Base-by-base conservation (phyloP, 2,329 filamentous ascomycete genomes). In the Hypoxylon sp. region DNA sequence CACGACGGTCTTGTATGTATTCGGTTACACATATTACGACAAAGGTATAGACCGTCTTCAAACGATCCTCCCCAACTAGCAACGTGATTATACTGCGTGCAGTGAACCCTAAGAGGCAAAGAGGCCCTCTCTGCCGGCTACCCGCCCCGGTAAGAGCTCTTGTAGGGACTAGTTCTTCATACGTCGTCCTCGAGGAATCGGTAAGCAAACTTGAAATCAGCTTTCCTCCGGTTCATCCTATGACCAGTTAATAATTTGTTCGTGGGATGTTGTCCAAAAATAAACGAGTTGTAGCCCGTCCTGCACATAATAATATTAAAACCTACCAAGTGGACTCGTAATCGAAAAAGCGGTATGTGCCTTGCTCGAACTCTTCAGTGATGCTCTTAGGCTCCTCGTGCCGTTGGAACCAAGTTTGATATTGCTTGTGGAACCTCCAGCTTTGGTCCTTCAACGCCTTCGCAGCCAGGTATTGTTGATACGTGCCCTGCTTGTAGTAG, bases 381-480 rank as follows among this genome's bases (percentile, higher is more conserved):
- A 99, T 99, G 75, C 91, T 94, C 85, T 99, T 99, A 17, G 96
- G 96, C 83, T 99, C 96, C 78, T 99, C 96, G 74, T 99, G 96
- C 56, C 96, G 88, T 81, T 99, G 96, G 78, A 99, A 99, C 96
- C 96, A 99, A 1, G 96, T 99, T 81, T 97, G 96, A 79, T 99
- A 99, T 80, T 98, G 96, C 85, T 99, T 99, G 83, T 99, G 96
- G 80, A 99, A 99, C 62, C 96, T 89, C 96, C 96, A 99, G 81
- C 94, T 98, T 81, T 99, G 96, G 73, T 95, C 93, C 83, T 99
- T 99, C 57, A 99, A 84, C n/a, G 96, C 93, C 81, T 97, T 97
- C 13, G 96, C 96, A 1, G 96, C 94, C 65, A 98, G 86, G 78
- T 94, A 98, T 79, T 99, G 96, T 79, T 98, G 94, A 74, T 97